These are phyloP conservation scores for Mycena pura DNA, from an alignment of 768 basidiomycete genomes.

Conservation along the genomic window DNA sequence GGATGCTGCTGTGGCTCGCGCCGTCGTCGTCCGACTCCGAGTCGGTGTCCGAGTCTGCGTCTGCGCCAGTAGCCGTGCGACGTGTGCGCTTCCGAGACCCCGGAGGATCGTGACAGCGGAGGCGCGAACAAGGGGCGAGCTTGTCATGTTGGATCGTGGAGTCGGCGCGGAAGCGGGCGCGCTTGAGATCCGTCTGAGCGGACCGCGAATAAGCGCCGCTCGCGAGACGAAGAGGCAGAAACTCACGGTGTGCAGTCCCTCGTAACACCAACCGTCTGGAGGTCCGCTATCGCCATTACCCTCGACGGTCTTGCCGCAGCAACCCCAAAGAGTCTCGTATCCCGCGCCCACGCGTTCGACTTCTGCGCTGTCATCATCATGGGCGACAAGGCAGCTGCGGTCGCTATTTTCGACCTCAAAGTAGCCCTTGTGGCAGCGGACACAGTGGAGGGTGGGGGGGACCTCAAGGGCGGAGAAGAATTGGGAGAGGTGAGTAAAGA, in stretches of 20 bases:
- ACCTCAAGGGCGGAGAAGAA: constrained; percentile 72
- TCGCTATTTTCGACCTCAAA: constrained; percentile 80
- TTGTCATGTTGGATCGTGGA: constrained; percentile 73
- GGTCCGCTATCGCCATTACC: constrained; percentile 84
- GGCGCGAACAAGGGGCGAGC: constrained; percentile 61
- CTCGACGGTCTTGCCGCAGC: constrained; percentile 74
- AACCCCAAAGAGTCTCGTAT: constrained; percentile 70
- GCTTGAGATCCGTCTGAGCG: constrained; percentile 69
- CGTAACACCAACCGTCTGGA: constrained; percentile 88
- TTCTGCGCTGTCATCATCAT: constrained; percentile 82
- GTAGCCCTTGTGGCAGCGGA: constrained; percentile 74
- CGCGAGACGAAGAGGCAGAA: constrained; percentile 5
- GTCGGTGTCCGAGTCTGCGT: constrained; percentile 24
- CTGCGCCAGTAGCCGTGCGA: neutral
- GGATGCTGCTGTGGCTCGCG: constrained; percentile 27
- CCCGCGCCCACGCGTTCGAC: constrained; percentile 63
- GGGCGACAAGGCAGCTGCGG: constrained; percentile 69
- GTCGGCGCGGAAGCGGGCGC: constrained; percentile 81
- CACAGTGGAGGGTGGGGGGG: constrained; percentile 75
- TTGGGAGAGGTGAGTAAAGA: constrained; percentile 52
- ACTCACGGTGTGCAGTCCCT: constrained; percentile 79
- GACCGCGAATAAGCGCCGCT: too few species aligned
- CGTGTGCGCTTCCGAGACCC: constrained; percentile 40
- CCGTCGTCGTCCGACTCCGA: constrained; percentile 21
- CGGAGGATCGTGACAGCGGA: constrained; percentile 60